phyloP scores from a whole-genome alignment of 371 early-diverging fungal species.

The Saksenaea vasiformis region DNA sequence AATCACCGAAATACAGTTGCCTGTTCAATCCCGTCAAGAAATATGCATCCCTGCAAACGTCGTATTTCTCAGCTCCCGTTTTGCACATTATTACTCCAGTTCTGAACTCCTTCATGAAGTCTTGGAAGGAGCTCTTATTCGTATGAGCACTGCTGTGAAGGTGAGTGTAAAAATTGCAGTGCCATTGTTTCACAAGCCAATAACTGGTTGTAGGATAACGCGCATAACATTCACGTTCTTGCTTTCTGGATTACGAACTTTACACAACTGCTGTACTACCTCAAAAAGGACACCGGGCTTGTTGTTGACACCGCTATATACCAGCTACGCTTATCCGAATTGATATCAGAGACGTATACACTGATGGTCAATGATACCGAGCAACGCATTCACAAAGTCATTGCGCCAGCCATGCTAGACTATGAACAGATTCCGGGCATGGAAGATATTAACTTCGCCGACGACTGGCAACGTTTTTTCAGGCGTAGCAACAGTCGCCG shows the following conservation, averaged over 20 bases:
- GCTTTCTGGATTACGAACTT: constrained; percentile 84
- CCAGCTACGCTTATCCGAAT: constrained; percentile 68
- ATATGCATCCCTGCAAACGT: constrained; percentile 82
- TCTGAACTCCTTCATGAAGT: constrained; percentile 72
- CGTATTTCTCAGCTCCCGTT: constrained; percentile 84
- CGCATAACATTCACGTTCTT: constrained; percentile 48
- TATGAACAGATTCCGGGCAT: constrained; percentile 71
- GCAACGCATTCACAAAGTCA: constrained; percentile 53
- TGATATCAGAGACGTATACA: constrained; percentile 70
- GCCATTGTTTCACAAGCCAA: background rate
- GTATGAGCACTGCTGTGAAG: constrained; percentile 60
- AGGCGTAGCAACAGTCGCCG: constrained; percentile 37
- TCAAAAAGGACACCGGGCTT: constrained; percentile 78
- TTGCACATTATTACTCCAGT: constrained; percentile 79
- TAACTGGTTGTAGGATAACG: constrained; percentile 25
- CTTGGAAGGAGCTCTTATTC: constrained; percentile 58
- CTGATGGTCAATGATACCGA: constrained; percentile 63
- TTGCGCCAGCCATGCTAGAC: constrained; percentile 71
- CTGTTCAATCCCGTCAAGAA: constrained; percentile 53
- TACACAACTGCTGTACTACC: constrained; percentile 75
- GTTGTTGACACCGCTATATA: constrained; percentile 58
- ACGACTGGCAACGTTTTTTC: constrained; percentile 57
- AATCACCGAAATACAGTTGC: constrained; percentile 62
- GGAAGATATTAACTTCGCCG: constrained; percentile 66
- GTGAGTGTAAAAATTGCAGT: constrained; percentile 21